These are phyloP conservation scores for Staphylotrichum tortipilum DNA, from an alignment of 495 filamentous ascomycete genomes.

Conservation along the genomic window DNA sequence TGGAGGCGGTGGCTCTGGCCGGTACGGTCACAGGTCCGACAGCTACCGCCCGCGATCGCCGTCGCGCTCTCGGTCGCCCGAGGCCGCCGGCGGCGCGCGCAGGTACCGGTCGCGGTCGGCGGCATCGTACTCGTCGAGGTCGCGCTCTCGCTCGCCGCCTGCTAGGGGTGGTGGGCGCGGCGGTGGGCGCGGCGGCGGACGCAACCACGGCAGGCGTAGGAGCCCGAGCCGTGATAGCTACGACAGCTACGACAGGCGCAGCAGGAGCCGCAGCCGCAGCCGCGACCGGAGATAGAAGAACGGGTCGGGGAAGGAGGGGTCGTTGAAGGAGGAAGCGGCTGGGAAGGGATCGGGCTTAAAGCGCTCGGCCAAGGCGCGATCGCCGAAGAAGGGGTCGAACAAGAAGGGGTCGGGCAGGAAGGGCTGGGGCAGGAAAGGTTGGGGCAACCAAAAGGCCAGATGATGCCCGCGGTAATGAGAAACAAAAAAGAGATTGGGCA, in stretches of 20 bases:
- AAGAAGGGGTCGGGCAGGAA: no score
- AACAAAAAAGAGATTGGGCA: background rate
- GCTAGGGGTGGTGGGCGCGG: no score
- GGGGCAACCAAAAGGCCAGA: no score
- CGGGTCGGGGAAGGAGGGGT: no score
- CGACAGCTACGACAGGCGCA: slow-evolving; percentile 30
- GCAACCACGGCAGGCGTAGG: slow-evolving; percentile 34
- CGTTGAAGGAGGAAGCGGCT: no score
- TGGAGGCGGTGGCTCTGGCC: slow-evolving; percentile 28
- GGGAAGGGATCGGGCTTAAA: no score
- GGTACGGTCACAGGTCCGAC: slow-evolving; percentile 40
- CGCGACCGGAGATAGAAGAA: slow-evolving; percentile 23
- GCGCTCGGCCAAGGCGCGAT: no score
- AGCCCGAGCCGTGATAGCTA: slow-evolving; percentile 58
- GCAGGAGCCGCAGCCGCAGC: slow-evolving; percentile 22
- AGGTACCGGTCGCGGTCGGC: slow-evolving; percentile 41
- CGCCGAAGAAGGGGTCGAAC: no score
- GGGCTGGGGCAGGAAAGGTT: no score
- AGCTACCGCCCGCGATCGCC: slow-evolving; percentile 44
- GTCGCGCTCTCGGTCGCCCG: slow-evolving; percentile 38
- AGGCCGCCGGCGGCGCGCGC: slow-evolving; percentile 27
- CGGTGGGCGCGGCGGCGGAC: slow-evolving; percentile 36
- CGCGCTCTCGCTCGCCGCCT: slow-evolving; percentile 43
- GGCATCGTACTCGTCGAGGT: slow-evolving; percentile 46
- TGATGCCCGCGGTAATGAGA: no score